Evolutionary conservation across 208 protist species (phyloP).

Genomic region (Trypanosoma mega): DNA sequence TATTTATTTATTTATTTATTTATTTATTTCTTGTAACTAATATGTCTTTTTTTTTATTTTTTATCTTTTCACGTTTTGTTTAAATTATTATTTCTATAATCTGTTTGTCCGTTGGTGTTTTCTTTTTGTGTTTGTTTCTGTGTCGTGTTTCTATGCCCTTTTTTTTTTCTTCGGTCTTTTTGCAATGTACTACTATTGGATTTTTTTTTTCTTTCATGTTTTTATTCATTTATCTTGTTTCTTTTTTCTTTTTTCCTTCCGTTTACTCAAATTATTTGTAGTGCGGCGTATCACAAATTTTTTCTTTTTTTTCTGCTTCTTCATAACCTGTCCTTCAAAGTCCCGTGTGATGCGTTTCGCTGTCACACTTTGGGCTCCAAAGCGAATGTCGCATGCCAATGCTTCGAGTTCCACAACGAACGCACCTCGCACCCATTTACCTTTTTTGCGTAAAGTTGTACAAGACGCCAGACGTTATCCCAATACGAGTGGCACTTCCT

Average conservation of each 20-base stretch:
- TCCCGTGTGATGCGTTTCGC: too few species aligned
- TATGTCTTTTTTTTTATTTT: slow-evolving; percentile 2
- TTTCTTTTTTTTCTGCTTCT: too few species aligned
- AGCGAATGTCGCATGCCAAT: neutral
- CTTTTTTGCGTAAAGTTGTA: slow-evolving; percentile 74
- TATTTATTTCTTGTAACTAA: slow-evolving; percentile 4
- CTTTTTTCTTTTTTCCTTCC: neutral
- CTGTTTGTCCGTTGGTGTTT: neutral
- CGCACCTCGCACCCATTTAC: slow-evolving; percentile 61
- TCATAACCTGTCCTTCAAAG: too few species aligned
- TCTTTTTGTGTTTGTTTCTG: neutral
- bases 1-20: neutral
- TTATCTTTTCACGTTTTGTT: neutral
- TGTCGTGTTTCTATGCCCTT: slow-evolving; percentile 12
- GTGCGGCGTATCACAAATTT: too few species aligned
- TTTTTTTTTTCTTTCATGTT: neutral
- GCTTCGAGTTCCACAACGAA: slow-evolving; percentile 16
- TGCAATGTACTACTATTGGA: too few species aligned
- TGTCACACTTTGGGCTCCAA: too few species aligned
- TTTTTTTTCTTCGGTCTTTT: neutral
- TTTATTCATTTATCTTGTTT: neutral
- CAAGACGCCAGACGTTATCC: slow-evolving; percentile 34
- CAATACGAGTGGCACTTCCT: slow-evolving; percentile 27
- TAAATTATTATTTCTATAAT: neutral
- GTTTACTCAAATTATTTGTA: too few species aligned